These are phyloP conservation scores for Calonectria honghensis DNA, from an alignment of 2,329 filamentous ascomycete genomes.

Conservation along the genomic window DNA sequence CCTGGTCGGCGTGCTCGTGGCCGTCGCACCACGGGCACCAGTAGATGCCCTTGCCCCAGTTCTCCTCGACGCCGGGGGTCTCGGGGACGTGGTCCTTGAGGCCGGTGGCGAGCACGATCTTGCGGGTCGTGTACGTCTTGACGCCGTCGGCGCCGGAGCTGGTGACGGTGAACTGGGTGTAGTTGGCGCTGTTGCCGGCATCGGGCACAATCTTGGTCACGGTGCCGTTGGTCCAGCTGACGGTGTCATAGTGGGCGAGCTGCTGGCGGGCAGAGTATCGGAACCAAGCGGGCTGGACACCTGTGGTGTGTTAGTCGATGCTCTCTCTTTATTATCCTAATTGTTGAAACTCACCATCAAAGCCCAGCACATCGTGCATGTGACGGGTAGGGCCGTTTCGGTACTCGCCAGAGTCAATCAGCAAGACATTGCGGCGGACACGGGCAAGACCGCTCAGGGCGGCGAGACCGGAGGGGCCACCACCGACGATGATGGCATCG, in stretches of 20 bases:
- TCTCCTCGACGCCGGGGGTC: constrained; percentile 72
- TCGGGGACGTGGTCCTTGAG: constrained; percentile 72
- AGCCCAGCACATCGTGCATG: constrained; percentile 77
- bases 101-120: constrained; percentile 75
- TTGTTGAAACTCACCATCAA: constrained; percentile 68
- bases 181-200: constrained; percentile 55
- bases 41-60: constrained; percentile 76
- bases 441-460: constrained; percentile 75
- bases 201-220: constrained; percentile 65
- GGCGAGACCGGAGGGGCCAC: constrained; percentile 73
- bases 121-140: constrained; percentile 67
- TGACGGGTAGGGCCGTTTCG: constrained; percentile 74
- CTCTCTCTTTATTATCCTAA: too few relatives aligned
- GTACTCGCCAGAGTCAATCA: constrained; percentile 76
- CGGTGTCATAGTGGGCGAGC: constrained; percentile 70
- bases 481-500: constrained; percentile 75
- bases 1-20: constrained; percentile 75
- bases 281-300: constrained; percentile 72
- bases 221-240: constrained; percentile 70
- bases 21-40: constrained; percentile 82
- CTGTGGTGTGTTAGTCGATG: constrained; percentile 57
- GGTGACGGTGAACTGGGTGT: constrained; percentile 68
- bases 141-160: constrained; percentile 43
- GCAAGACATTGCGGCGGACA: constrained; percentile 71
- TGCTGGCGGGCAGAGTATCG: constrained; percentile 72